Evolutionary conservation across 2,329 filamentous ascomycete genomes (phyloP).

Genomic region (Arthrobotrys sphaeroides): DNA sequence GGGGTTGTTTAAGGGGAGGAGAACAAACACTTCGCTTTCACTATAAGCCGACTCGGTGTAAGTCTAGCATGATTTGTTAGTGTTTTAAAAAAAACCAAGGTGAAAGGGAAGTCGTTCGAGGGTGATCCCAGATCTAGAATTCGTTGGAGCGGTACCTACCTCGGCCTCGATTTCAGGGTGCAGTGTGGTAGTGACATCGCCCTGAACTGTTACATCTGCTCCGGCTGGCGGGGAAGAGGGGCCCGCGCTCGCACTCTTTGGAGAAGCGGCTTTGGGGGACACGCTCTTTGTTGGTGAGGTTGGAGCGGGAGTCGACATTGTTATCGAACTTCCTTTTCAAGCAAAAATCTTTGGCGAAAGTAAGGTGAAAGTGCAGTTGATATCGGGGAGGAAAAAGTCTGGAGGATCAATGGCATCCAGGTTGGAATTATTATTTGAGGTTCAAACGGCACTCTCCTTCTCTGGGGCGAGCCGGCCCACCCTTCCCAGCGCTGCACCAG

Average conservation of each 20-base stretch:
- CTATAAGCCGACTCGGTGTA: slow-evolving; percentile 15
- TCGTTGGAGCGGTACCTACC: not conserved
- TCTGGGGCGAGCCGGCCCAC: not conserved
- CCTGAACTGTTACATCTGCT: not conserved
- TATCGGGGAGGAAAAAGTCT: not conserved
- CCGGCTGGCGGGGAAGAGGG: not conserved
- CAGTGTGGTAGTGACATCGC: slow-evolving; percentile 28
- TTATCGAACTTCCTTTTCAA: not conserved
- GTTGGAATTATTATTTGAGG: not conserved
- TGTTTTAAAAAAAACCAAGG: not conserved
- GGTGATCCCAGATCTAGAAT: not conserved
- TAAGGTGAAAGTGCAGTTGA: no score
- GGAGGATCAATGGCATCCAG: not conserved
- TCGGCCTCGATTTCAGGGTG: slow-evolving; percentile 28
- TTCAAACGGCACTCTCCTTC: not conserved
- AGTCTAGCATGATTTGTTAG: slow-evolving; percentile 9
- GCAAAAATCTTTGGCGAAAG: no score
- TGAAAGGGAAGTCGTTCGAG: not conserved
- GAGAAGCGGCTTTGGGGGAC: not conserved
- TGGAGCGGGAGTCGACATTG: slow-evolving; percentile 4
- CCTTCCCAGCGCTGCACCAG: no score
- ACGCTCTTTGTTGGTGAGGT: slow-evolving; percentile 15
- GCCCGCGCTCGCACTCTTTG: not conserved
- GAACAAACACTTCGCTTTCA: slow-evolving; percentile 10
- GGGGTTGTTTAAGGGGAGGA: slow-evolving; percentile 1